Base-by-base conservation (phyloP, 805 yeast species). In the Kurtzmaniella cleridarum region DNA sequence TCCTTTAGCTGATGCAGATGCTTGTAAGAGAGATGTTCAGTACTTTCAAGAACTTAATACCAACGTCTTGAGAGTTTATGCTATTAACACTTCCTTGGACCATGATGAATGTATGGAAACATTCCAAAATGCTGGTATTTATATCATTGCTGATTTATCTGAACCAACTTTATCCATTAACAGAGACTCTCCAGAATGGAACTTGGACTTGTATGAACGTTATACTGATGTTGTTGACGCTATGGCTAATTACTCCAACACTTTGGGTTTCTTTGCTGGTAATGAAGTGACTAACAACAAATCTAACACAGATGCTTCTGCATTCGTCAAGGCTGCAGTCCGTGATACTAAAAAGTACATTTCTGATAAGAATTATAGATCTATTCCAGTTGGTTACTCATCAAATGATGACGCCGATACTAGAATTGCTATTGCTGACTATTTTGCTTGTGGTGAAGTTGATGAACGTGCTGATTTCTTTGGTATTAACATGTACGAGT, bases 251-350 rank as follows among this genome's bases (percentile, higher is more conserved):
- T 91, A 90, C 66, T 64, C 81, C 35, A 91, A 91, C 64, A 76
- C 87, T 14, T 71, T 91, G 46, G 98, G 98, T 2, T 90, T 87
- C 75, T 90, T 91, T 64, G 98, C 98, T 23, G 98, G 98, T 45
- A 93, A 93, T 64, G 98, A 91, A 73, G 98, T 93, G 39, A 79
- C 91, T 43, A 91, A 90, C 63, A 88, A 86, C 55, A 66, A 64
- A 32, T 67, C 88, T 35, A 90, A 87, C 63, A 85, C 97, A 11
- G 82, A 79, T 50, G 86, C 97, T 26, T 89, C 97, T 23, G 88
- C 97, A 1, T 91, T 81, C 62, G 95, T 93, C 41, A 93, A 91
- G 73, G 96, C 98, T 24, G 96, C 98, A 13, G 75, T 93, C 45
- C 82, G 98, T 64, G 98, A 91, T 60, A 75, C 76, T 56, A 90